A percentile compares a stretch with the other conserved stretches of the same genome.
These are phyloP conservation scores for Pezicula carpinea DNA, from an alignment of 2,329 filamentous ascomycete genomes.

Conservation along the genomic window DNA sequence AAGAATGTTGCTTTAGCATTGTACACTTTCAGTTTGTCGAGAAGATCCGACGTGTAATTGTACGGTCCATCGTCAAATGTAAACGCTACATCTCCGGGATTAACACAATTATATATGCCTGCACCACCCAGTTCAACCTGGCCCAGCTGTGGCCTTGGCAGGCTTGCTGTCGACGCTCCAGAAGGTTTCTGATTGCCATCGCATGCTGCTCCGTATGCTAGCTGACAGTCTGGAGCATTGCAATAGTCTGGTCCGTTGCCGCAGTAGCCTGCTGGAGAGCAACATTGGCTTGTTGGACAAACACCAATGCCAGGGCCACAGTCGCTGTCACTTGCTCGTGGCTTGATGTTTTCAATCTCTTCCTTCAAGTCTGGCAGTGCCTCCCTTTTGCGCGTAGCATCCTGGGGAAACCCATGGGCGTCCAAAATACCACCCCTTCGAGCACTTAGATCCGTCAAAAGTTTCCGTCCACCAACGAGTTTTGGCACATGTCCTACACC, in stretches of 20 bases:
- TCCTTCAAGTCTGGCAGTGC: not conserved
- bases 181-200: constrained; percentile 52
- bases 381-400: constrained; percentile 7
- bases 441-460: constrained; percentile 21
- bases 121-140: constrained; percentile 49
- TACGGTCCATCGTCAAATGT: constrained; percentile 66
- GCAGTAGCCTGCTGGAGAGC: constrained; percentile 24
- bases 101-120: constrained; percentile 51
- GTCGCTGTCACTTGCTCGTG: constrained; percentile 13
- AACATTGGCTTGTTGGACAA: constrained; percentile 21
- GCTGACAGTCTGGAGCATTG: constrained; percentile 56
- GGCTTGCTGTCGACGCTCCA: constrained; percentile 49
- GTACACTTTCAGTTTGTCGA: constrained; percentile 56
- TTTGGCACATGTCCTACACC: constrained; percentile 14
- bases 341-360: constrained; percentile 3
- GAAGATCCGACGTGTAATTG: constrained; percentile 53
- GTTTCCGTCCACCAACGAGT: constrained; percentile 20
- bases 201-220: constrained; percentile 55
- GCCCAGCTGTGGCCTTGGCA: constrained; percentile 47
- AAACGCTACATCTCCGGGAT: constrained; percentile 55
- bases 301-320: constrained; percentile 23
- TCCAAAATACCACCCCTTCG: constrained; percentile 12
- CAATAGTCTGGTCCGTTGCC: constrained; percentile 43
- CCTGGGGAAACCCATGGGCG: constrained; percentile 1
- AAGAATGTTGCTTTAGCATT: constrained; percentile 60